phyloP scores from a whole-genome alignment of 1,284 basidiomycete species.

The Malassezia obtusa region DNA sequence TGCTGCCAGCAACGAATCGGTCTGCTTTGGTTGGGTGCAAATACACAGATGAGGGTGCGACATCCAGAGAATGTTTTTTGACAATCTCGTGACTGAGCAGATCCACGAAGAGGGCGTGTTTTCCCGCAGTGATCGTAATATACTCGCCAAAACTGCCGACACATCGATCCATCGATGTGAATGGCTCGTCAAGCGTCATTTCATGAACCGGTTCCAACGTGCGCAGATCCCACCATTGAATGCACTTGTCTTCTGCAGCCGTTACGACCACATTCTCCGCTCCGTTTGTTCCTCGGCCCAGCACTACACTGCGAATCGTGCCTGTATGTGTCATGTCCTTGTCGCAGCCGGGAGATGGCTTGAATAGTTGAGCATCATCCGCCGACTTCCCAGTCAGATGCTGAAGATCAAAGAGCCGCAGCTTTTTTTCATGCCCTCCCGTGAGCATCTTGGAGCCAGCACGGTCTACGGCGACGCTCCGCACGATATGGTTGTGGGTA shows the following conservation, averaged over 20 bases:
- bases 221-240: conserved; percentile 95
- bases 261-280: conserved; percentile 65
- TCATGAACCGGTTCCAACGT: conserved; percentile 63
- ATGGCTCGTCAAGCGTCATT: conserved; percentile 65
- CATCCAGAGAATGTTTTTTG: conserved; percentile 26
- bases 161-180: conserved; percentile 75
- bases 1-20: conserved; percentile 83
- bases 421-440: conserved; percentile 96
- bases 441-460: conserved; percentile 63
- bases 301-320: conserved; percentile 80
- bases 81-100: conserved; percentile 39
- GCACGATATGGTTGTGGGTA: conserved; percentile 94
- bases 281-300: conserved; percentile 55
- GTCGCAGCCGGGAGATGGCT: conserved; percentile 52
- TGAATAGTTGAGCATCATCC: conserved; percentile 65
- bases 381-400: conserved; percentile 48
- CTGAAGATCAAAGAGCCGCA: conserved; percentile 78
- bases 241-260: conserved; percentile 78
- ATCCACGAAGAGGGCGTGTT: conserved; percentile 70
- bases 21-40: conserved; percentile 80
- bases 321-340: conserved; percentile 60
- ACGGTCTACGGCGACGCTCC: conserved; percentile 76
- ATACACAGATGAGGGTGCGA: conserved; percentile 73
- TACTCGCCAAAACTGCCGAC: conserved; percentile 71
- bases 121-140: conserved; percentile 79